phyloP scores from a whole-genome alignment of 2,329 filamentous ascomycete genomes.

The Gaeumannomyces tritici region DNA sequence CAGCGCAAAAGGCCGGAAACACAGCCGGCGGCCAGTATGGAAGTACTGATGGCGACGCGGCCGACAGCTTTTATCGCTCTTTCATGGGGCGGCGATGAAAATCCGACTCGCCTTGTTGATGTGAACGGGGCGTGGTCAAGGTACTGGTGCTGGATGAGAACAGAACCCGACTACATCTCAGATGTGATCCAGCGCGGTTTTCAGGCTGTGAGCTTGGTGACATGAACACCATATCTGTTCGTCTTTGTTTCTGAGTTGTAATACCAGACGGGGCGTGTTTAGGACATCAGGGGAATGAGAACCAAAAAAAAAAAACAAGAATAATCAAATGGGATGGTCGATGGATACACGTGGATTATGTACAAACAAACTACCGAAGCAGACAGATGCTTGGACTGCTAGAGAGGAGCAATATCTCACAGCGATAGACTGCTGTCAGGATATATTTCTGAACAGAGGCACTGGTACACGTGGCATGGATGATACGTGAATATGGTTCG shows the following conservation, averaged over 20 bases:
- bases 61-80: conserved; percentile 85
- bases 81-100: conserved; percentile 64
- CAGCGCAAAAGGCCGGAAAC: conserved; percentile 71
- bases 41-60: conserved; percentile 57
- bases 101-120: background rate
- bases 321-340: background rate
- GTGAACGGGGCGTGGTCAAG: background rate
- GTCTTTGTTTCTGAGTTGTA: conserved; percentile 5
- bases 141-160: background rate
- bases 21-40: conserved; percentile 47
- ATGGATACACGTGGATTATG: background rate
- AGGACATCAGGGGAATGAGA: background rate
- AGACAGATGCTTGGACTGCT: background rate
- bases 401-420: background rate
- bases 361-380: conserved; percentile 3
- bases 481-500: background rate
- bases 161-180: background rate
- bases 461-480: background rate
- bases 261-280: background rate
- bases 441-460: background rate
- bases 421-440: background rate
- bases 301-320: background rate
- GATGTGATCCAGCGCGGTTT: background rate
- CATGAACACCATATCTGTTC: background rate
- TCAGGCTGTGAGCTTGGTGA: background rate